Conservation (phyloP, 208 protist genomes). For the Leishmania lainsoni region DNA sequence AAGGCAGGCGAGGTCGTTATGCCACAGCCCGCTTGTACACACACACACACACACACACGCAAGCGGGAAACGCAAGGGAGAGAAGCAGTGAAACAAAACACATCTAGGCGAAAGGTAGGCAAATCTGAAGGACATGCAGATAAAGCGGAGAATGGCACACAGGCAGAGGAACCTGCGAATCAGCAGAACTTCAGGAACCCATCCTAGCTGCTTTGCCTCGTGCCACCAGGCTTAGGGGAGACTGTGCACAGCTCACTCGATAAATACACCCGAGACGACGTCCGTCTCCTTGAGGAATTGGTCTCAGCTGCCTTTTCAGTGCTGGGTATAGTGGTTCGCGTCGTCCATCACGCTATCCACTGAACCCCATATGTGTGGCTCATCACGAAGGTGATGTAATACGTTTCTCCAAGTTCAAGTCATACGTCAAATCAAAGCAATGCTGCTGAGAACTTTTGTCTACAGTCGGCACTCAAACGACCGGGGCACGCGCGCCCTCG, state of each 20-base stretch:
- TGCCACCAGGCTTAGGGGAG: too few species aligned
- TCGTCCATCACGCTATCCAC: slow-evolving; percentile 8
- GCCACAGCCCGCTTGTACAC: background rate
- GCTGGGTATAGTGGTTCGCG: slow-evolving; percentile 19
- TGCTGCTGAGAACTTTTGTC: background rate
- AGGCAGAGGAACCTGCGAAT: too few species aligned
- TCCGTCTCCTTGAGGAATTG: slow-evolving; percentile 29
- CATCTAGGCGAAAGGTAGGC: too few species aligned
- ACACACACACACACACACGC: background rate
- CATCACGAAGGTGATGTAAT: background rate
- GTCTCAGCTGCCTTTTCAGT: slow-evolving; percentile 29
- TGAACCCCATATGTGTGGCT: background rate
- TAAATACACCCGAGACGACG: slow-evolving; percentile 17
- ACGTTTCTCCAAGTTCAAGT: too few species aligned
- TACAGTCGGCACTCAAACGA: too few species aligned
- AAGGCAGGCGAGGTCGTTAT: background rate
- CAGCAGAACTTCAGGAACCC: too few species aligned
- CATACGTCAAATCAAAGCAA: background rate
- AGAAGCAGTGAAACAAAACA: too few species aligned
- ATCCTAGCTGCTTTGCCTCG: too few species aligned
- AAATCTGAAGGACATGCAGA: too few species aligned
- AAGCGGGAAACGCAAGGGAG: background rate
- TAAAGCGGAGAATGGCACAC: too few species aligned
- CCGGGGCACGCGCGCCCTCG: too few species aligned
- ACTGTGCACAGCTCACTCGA: background rate